Evolutionary conservation across 176 grass and related monocot species (phyloP).

Genomic region (Avena eriantha): DNA sequence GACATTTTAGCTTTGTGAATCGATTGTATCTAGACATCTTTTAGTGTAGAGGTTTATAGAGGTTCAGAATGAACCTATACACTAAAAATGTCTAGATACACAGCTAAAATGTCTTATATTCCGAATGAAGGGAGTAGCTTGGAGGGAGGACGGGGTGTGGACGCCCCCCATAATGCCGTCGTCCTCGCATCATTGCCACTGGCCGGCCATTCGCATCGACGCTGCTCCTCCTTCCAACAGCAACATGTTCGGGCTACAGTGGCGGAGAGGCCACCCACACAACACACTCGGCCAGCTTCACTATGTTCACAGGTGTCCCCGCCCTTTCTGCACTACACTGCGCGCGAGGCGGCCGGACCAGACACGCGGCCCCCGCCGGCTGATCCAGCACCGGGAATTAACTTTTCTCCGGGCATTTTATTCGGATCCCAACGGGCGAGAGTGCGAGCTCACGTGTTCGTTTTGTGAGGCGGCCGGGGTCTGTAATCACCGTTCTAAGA

Average conservation of each 20-base stretch:
- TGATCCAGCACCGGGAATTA: not conserved
- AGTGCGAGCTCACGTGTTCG: constrained; percentile 18
- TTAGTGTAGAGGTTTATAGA: too few relatives aligned
- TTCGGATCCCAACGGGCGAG: not conserved
- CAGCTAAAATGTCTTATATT: too few relatives aligned
- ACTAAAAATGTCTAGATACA: too few relatives aligned
- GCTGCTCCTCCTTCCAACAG: not conserved
- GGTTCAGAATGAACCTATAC: too few relatives aligned
- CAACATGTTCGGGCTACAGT: not conserved
- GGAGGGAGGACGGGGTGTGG: too few relatives aligned
- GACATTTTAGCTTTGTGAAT: too few relatives aligned
- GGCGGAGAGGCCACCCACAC: not conserved
- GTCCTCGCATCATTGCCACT: constrained; percentile 21
- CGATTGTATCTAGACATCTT: too few relatives aligned
- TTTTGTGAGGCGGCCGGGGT: constrained; percentile 39
- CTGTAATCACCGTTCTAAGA: not conserved
- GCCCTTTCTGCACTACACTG: not conserved
- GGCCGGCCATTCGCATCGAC: not conserved
- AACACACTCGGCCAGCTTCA: not conserved
- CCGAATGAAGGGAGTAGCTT: too few relatives aligned
- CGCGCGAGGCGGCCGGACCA: not conserved
- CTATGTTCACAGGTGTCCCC: not conserved
- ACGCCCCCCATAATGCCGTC: not conserved
- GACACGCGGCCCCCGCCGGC: not conserved
- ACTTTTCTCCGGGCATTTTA: not conserved